These are phyloP conservation scores for Entomortierella lignicola DNA, from an alignment of 192 early-diverging fungal genomes.

Conservation along the genomic window DNA sequence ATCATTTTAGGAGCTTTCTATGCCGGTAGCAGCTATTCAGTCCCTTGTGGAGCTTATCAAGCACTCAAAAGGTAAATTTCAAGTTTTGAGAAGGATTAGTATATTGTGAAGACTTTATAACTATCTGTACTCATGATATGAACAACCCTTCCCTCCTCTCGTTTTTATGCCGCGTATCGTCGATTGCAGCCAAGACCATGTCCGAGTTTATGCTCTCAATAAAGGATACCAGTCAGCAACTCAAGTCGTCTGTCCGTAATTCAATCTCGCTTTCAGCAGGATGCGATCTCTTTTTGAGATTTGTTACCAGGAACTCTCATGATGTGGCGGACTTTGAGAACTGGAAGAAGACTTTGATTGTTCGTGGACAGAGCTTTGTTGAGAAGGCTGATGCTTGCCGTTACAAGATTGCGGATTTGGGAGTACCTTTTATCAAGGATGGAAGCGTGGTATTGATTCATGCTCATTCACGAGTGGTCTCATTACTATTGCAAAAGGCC, in stretches of 20 bases:
- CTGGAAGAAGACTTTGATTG: slow-evolving; percentile 75
- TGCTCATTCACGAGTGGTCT: slow-evolving; percentile 95
- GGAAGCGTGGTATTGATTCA: slow-evolving; percentile 88
- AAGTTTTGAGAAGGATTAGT: too few species aligned
- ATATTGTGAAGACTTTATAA: too few species aligned
- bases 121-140: too few species aligned
- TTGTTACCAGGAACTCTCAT: slow-evolving; percentile 68
- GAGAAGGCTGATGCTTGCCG: slow-evolving; percentile 76
- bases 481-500: slow-evolving; percentile 82
- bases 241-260: slow-evolving; percentile 76
- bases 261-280: slow-evolving; percentile 90
- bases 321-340: slow-evolving; percentile 81
- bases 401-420: slow-evolving; percentile 82
- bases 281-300: slow-evolving; percentile 84
- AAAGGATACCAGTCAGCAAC: slow-evolving; percentile 68
- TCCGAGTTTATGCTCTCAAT: slow-evolving; percentile 89
- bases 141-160: not conserved
- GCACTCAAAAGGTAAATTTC: slow-evolving; percentile 60
- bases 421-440: slow-evolving; percentile 85
- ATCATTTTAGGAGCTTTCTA: slow-evolving; percentile 69
- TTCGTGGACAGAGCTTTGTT: slow-evolving; percentile 77
- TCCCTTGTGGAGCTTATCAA: slow-evolving; percentile 76
- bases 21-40: slow-evolving; percentile 81
- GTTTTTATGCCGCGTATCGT: not conserved
- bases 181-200: slow-evolving; percentile 80